Evolutionary conservation across 1,284 basidiomycete genomes (phyloP), one percentile per base, ranked within the genome.

Genomic region (Rhodotorula sp.): DNA sequence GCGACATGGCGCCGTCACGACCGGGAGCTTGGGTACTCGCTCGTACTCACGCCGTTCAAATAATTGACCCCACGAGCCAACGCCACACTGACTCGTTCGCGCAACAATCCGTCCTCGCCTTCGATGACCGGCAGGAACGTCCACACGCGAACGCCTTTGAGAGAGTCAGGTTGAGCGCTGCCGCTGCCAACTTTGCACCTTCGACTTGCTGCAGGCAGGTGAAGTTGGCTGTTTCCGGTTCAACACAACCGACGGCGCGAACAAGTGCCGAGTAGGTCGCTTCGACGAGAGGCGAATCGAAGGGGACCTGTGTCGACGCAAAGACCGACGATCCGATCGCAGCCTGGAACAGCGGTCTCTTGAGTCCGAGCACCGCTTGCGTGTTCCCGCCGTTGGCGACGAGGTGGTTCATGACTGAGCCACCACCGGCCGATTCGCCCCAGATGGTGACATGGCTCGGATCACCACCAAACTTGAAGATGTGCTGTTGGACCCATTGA

Each of bases 401-500:
- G 49, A 64, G 66, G 62, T 81, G 77, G 47, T 79, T 57, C 2
- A 77, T 75, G 66, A 80, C 77, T 4, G 34, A 48, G 19, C 67
- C 63, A 8, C 80, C 80, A 5, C 82, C 81, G 0, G 82, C 81
- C 6, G 77, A 79, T 67, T 83, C 77, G 49, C 82, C 82, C 64
- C 79, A 80, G 43, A 81, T 76, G 4, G 82, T 82, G 1, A 82
- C 64, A 19, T 69, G 64, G 26, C 26, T 14, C 8, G 64, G 49
- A 45, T 67, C 62, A 28, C 67, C 70, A 26, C 66, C 88, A 76
- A 90, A 90, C 0, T 81, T 81, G 0, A 81, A 82, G 47, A 90
- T 85, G 71, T 90, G 88, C 18, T 86, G 78, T 69, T 87, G 85
- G 4, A 90, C 77, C 80, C 88, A 90, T 23, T 80, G 73, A 2